Base-by-base conservation (phyloP, 768 basidiomycete species). In the Panellus pusillus region DNA sequence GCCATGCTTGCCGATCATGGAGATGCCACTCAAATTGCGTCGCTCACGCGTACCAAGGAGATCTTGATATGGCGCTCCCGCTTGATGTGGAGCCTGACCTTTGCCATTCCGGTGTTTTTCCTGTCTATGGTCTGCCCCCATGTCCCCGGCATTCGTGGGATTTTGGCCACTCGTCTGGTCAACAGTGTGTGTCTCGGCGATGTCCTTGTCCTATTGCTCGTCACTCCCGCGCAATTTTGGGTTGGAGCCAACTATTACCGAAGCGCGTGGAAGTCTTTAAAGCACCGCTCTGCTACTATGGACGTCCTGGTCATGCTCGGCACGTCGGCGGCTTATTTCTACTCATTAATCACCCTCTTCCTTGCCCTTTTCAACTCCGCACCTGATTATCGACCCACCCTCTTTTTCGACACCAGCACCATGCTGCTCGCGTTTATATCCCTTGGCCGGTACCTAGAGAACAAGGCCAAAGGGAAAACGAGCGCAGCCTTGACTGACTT, bases 361-460 rank as follows among this genome's bases (percentile, higher is more conserved):
- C 73, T 74, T 45, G 88, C 91, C 6, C 67, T 78, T 4, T 79
- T 87, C 70, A 83, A 84, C 63, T 69, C 76, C 5, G 81, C 87
- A 9, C 79, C 86, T 0, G 78, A 78, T 39, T 91, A 79, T 66
- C 86, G 82, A 17, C 96, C 97, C 2, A 81, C 88, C 67, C 80
- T 93, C 41, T 98, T 98, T 73, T 98, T 98, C 74, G 97, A 99
- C 72, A 98, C 97, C 1, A 97, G 93, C 65, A 97, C 97, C 17
- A 98, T 98, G 97, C 76, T 99, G 57, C 87, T 99, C 79, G 91
- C 88, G 74, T 98, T 99, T 68, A 89, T 98, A 63, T 95, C 93
- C 2, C 81, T 98, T 13, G 97, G 97, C 5, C 86, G 97, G 20
- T 97, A 87, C 72, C 80, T 98, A 44, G 97, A 98, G 74, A 98